These are phyloP conservation scores for Cafeteria roenbergensis DNA, from an alignment of 108 stramenopile genomes.

Conservation along the genomic window DNA sequence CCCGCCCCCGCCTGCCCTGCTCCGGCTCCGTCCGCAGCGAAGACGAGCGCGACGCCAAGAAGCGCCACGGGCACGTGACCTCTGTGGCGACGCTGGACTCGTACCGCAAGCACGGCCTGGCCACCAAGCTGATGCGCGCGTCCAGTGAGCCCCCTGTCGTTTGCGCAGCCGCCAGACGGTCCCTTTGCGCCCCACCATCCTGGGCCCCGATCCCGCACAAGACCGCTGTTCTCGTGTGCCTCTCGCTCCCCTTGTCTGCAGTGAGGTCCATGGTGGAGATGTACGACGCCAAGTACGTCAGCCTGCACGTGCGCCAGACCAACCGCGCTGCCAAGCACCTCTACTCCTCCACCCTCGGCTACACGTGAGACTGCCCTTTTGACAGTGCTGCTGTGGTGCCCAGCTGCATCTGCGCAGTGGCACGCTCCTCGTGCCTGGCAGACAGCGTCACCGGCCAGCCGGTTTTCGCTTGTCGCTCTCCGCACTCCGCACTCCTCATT, in stretches of 20 bases:
- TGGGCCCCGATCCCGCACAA: too few relatives aligned
- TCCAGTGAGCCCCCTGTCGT: too few relatives aligned
- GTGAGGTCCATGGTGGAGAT: constrained; percentile 75
- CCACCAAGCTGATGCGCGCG: constrained; percentile 72
- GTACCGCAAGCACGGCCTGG: constrained; percentile 80
- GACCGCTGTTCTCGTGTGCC: too few relatives aligned
- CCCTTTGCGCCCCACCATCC: too few relatives aligned
- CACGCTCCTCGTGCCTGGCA: too few relatives aligned
- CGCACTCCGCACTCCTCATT: not conserved
- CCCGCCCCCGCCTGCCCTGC: too few relatives aligned
- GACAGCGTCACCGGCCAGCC: too few relatives aligned
- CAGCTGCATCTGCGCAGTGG: too few relatives aligned
- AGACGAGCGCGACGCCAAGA: constrained; percentile 41
- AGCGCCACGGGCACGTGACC: constrained; percentile 86
- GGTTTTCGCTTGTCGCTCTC: not conserved
- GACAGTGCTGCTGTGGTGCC: not conserved
- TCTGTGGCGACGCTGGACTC: constrained; percentile 80
- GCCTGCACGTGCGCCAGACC: constrained; percentile 86
- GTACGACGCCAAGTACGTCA: constrained; percentile 81
- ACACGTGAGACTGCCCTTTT: constrained; percentile 31
- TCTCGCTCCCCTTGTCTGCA: too few relatives aligned
- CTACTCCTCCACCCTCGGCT: constrained; percentile 76
- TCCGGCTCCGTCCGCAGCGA: constrained; percentile 15
- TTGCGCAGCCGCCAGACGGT: too few relatives aligned
- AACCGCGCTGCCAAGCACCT: constrained; percentile 93